Evolutionary conservation across 2,329 filamentous ascomycete species (phyloP).

Genomic region (Sarocladiaceae sp.): DNA sequence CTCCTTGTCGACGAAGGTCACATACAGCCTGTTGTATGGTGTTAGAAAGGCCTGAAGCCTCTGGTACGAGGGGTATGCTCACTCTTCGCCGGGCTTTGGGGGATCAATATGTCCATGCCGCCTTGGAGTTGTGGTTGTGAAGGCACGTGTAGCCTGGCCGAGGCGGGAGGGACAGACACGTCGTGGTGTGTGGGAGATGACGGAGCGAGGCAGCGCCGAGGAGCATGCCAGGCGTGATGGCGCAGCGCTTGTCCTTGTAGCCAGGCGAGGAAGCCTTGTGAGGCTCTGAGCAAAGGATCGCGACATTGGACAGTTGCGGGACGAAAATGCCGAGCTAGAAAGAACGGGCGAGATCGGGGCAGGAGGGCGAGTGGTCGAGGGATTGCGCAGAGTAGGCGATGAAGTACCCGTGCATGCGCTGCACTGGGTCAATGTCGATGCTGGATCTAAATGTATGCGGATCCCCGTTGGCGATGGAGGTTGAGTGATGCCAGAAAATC

Average conservation of each 20-base stretch:
- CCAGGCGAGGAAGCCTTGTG: conserved; percentile 5
- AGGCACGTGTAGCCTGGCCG: conserved; percentile 34
- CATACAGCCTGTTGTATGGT: conserved; percentile 55
- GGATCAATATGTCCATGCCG: conserved; percentile 75
- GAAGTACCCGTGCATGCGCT: too few species aligned
- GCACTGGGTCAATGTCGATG: too few species aligned
- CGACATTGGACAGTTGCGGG: not conserved
- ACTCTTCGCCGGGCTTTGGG: conserved; percentile 91
- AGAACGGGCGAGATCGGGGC: not conserved
- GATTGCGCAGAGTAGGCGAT: too few species aligned
- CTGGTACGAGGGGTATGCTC: conserved; percentile 27
- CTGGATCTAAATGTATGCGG: too few species aligned
- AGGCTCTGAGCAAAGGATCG: conserved; percentile 1
- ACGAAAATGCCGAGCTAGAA: not conserved
- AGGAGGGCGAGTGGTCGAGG: too few species aligned
- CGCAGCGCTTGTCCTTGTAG: not conserved
- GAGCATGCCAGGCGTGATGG: not conserved
- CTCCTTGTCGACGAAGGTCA: conserved; percentile 94
- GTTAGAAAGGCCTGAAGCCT: not conserved
- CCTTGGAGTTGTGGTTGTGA: conserved; percentile 56
- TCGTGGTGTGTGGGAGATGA: not conserved
- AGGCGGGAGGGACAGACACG: conserved; percentile 5
- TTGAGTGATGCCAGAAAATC: too few species aligned
- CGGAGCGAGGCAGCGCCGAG: not conserved
- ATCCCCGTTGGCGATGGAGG: too few species aligned